phyloP scores from a whole-genome alignment of 176 grass and related monocot genomes.

The Oryza officinalis region DNA sequence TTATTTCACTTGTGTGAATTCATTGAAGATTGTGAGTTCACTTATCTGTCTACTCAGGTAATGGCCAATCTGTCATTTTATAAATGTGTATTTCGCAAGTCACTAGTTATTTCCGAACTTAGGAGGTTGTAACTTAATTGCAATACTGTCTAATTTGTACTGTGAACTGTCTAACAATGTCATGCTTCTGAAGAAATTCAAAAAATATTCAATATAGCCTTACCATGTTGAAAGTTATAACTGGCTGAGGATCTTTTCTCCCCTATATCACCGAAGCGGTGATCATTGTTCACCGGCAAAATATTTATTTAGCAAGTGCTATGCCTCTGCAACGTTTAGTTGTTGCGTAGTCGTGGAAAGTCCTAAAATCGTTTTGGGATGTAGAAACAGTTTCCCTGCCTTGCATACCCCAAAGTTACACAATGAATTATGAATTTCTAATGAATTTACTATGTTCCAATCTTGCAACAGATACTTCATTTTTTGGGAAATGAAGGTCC shows the following conservation, averaged over 20 bases:
- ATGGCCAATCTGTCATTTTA: constrained; percentile 13
- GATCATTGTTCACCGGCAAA: background rate
- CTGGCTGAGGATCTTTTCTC: constrained; percentile 8
- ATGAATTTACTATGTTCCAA: constrained; percentile 16
- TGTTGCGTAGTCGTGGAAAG: background rate
- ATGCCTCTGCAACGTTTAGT: background rate
- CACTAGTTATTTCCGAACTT: background rate
- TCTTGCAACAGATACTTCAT: constrained; percentile 80
- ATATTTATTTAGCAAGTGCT: background rate
- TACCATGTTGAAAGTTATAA: constrained; percentile 10
- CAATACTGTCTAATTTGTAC: constrained; percentile 4
- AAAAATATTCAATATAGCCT: background rate
- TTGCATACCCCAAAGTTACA: background rate
- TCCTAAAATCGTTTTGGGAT: background rate
- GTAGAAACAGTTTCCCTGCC: background rate
- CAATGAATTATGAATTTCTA: constrained; percentile 21
- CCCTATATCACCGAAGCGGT: background rate
- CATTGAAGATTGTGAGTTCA: constrained; percentile 99
- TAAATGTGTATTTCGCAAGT: constrained; percentile 9
- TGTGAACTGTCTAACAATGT: background rate
- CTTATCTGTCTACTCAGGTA: constrained; percentile 98
- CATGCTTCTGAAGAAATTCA: background rate
- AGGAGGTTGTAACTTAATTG: background rate
- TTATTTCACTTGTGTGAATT: constrained; percentile 99
- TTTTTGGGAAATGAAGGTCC: constrained; percentile 99